Conservation (phyloP, 2,329 filamentous ascomycete genomes). For the Epichloe sibirici region DNA sequence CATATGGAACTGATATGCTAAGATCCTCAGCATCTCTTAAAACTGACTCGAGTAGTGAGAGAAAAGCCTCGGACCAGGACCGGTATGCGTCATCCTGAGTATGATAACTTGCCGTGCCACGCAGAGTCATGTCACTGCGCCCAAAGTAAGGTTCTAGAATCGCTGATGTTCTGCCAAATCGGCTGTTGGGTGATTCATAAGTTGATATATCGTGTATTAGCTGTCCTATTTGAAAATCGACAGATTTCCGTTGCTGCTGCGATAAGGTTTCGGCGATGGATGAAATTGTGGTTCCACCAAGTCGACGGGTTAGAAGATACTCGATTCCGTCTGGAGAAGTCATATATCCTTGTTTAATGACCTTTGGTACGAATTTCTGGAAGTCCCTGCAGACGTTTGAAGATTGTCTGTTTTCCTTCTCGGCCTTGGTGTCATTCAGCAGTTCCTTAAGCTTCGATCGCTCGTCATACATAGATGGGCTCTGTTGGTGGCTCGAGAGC, state of each 20-base stretch:
- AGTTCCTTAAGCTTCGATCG: background rate
- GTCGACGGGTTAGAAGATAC: conserved; percentile 31
- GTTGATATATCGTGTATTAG: conserved; percentile 32
- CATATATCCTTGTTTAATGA: conserved; percentile 26
- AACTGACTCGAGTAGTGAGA: conserved; percentile 41
- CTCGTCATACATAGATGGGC: conserved; percentile 3
- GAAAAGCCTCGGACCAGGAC: conserved; percentile 46
- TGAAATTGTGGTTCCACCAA: conserved; percentile 26
- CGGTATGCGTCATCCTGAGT: conserved; percentile 8
- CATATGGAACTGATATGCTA: conserved; percentile 45
- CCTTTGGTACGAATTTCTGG: conserved; percentile 23
- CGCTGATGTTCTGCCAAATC: conserved; percentile 30
- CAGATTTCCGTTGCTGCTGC: conserved; percentile 19
- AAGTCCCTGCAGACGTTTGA: no score
- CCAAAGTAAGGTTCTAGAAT: conserved; percentile 7
- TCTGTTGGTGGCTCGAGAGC: conserved; percentile 17
- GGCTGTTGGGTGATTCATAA: conserved; percentile 31
- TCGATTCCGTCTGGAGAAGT: conserved; percentile 19
- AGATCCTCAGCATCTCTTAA: conserved; percentile 50
- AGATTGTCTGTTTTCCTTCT: background rate
- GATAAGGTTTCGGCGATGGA: conserved; percentile 22
- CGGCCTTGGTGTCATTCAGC: background rate
- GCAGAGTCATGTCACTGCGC: background rate
- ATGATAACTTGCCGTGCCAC: background rate
- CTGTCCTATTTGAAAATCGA: conserved; percentile 36